Percentiles rank a stretch among this genome's conserved stretches.
These are phyloP conservation scores for Nelumbo lutea DNA, from an alignment of 164 flowering plant genomes.

Conservation along the genomic window DNA sequence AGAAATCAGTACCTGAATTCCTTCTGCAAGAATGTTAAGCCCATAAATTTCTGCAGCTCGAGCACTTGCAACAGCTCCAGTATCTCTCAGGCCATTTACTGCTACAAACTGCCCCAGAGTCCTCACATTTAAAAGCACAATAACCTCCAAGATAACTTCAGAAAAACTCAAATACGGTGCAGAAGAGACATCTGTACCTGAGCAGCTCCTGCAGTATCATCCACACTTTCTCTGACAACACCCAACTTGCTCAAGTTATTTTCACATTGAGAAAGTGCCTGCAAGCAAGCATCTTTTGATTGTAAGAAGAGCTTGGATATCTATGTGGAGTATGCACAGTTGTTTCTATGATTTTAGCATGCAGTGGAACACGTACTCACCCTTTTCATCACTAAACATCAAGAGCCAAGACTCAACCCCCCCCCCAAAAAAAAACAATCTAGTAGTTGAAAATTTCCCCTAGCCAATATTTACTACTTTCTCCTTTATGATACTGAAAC, in stretches of 20 bases:
- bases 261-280: conserved; percentile 77
- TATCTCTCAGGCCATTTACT: conserved; percentile 33
- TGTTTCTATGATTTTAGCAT: too few species aligned
- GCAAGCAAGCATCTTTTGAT: conserved; percentile 3
- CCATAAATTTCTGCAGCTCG: conserved; percentile 68
- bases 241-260: conserved; percentile 52
- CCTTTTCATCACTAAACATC: too few species aligned
- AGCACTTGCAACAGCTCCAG: conserved; percentile 64
- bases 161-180: neutral
- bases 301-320: neutral
- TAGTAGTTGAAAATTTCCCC: neutral
- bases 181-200: conserved; percentile 26
- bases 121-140: neutral
- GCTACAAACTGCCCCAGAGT: conserved; percentile 41
- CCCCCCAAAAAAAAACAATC: neutral
- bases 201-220: conserved; percentile 78
- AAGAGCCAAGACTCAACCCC: too few species aligned
- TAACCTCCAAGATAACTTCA: neutral
- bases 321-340: neutral
- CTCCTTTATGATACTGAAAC: too few species aligned
- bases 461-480: neutral
- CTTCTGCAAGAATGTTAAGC: conserved; percentile 49
- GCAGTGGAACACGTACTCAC: too few species aligned
- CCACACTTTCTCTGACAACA: conserved; percentile 46
- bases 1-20: conserved; percentile 36